Evolutionary conservation across 2,329 filamentous ascomycete species (phyloP), one percentile per base, ranked within the genome.

Genomic region (Phoma herbarum): DNA sequence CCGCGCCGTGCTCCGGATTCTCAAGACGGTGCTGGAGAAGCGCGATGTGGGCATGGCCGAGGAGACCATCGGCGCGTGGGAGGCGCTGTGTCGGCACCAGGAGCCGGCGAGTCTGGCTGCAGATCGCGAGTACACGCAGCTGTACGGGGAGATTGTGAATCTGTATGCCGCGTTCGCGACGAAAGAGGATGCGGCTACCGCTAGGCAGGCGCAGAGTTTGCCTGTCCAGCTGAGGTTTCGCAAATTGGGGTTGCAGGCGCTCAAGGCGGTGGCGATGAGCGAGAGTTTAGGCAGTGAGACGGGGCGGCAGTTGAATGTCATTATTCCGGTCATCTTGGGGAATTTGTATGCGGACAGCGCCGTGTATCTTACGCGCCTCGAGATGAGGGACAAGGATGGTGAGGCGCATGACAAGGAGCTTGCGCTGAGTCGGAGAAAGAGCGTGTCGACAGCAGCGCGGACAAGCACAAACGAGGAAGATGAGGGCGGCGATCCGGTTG

Each of bases 31-130:
- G 69, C 85, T 98, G 52, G 87, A 88, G 60, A 96, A 93, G 62
- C 88, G 89, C 76, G 92, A 98, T 76, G 90, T 98, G 63, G 92
- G 90, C 67, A 91, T 98, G 88, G 89, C 96, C 61, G 93, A 98
- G 79, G 92, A 93, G 33, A 95, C 92, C 2, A 85, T 96, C 62
- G 86, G 89, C 2, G 92, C 92, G 3, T 97, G 97, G 74, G 88
- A 93, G 70, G 89, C 89, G 23, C 95, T 97, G 73, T 98, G 94
- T 80, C 86, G 88, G 59, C 86, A 96, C 79, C 92, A 97, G 76
- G 93, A 98, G 72, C 88, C 89, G 57, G 91, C 92, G 31, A 90
- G 89, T 9, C 86, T 98, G 53, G 88, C 93, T 26, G 93, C 91
- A 60, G 93, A 98, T 74, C 90, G 93, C 74, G 86, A 88, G 60